A percentile compares a stretch with the other conserved stretches of the same genome.
These are phyloP conservation scores for Nicotiana otophora DNA, from an alignment of 257 asterid genomes.

Conservation along the genomic window DNA sequence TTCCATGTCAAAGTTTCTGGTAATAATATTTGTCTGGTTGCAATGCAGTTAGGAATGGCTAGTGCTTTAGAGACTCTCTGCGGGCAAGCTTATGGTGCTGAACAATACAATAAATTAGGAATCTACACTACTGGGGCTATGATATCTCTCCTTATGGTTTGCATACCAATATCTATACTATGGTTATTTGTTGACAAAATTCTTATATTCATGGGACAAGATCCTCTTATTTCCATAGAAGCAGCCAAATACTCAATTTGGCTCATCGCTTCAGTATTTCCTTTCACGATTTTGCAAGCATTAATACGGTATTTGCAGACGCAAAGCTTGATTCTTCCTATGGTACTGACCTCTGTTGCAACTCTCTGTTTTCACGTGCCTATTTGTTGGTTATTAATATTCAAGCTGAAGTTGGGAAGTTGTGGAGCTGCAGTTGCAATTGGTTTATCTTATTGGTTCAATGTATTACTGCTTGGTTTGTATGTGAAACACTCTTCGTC, in stretches of 20 bases:
- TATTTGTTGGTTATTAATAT: slow-evolving; percentile 17
- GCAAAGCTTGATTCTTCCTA: slow-evolving; percentile 21
- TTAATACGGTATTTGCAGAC: slow-evolving; percentile 6
- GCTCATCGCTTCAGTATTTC: slow-evolving; percentile 3
- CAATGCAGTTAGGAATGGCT: slow-evolving; percentile 19
- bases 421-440: slow-evolving; percentile 16
- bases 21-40: neutral
- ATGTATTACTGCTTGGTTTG: slow-evolving; percentile 7
- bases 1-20: neutral
- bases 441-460: slow-evolving; percentile 15
- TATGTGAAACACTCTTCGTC: slow-evolving; percentile 10
- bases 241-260: slow-evolving; percentile 12
- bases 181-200: slow-evolving; percentile 15
- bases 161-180: slow-evolving; percentile 18
- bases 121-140: slow-evolving; percentile 10
- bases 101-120: slow-evolving; percentile 15
- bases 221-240: slow-evolving; percentile 15
- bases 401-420: slow-evolving; percentile 14
- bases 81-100: slow-evolving; percentile 24
- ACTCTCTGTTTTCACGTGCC: slow-evolving; percentile 9
- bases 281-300: slow-evolving; percentile 11
- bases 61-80: slow-evolving; percentile 20
- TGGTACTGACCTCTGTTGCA: slow-evolving; percentile 16
- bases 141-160: slow-evolving; percentile 9
- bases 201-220: slow-evolving; percentile 15